Base-by-base conservation (phyloP, 495 filamentous ascomycete species). In the Terfezia boudieri region DNA sequence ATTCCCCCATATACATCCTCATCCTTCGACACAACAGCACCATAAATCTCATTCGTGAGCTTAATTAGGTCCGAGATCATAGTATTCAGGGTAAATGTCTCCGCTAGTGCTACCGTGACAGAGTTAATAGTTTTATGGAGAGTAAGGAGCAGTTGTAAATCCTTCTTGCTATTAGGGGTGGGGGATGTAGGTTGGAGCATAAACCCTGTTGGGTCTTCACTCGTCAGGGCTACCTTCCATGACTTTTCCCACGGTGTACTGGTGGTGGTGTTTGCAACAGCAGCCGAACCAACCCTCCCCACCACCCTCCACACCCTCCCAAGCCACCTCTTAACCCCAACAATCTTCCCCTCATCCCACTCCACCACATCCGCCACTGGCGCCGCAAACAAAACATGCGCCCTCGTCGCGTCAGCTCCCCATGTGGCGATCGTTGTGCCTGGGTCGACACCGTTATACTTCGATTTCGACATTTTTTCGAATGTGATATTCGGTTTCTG, bases 391-490 rank as follows among this genome's bases (percentile, higher is more conserved):
- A 94, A 72, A 52, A 94, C 79, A 60, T 94, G 86, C 1, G 85
- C 84, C 49, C 86, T 74, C 4, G 83, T 90, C 0, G 83, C 81
- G 63, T 94, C 86, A 0, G 86, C 83, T 17, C 86, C 86, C 57
- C 88, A 81, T 55, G 76, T 77, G 0, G 70, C 62, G 46, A 87
- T 82, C 57, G 83, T 84, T 0, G 61, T 66, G 0, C 73, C 76
- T 0, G 86, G 86, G 61, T 93, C 85, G n/a, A 92, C 83, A 36
- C 86, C 86, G 62, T 94, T 94, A 68, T 90, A 73, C 61, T 94
- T 94, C 55, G 84, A 89, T 67, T 94, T 94, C n/a, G 83, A 88
- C 86, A 94, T 94, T 60, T 94, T 94, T 67, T 94, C 84, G 55
- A 76, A 92, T 0, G 76, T 78, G 35, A 87, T 62, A 10, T 65